A percentile compares a stretch with the other conserved stretches of the same genome.
Conservation (phyloP, 495 filamentous ascomycete genomes). For the Aspergillus kassunensis region DNA sequence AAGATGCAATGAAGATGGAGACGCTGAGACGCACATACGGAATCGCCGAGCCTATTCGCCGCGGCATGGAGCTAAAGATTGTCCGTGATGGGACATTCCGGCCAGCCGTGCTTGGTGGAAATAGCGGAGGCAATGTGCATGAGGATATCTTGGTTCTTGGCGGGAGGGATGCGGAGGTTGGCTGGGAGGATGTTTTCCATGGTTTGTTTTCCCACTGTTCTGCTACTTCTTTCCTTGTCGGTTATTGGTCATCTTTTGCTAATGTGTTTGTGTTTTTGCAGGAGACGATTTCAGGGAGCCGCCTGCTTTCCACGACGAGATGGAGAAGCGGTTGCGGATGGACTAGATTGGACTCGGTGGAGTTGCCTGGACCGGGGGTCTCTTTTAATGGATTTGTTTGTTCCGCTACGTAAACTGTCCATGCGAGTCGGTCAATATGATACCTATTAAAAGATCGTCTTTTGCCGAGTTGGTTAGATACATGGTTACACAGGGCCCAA, state of each 20-base stretch:
- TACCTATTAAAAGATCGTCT: not conserved
- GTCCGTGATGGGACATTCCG: constrained; percentile 56
- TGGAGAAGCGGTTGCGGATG: constrained; percentile 85
- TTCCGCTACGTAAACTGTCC: constrained; percentile 7
- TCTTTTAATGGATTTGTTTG: constrained; percentile 11
- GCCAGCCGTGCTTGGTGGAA: constrained; percentile 41
- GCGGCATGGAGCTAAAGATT: constrained; percentile 95
- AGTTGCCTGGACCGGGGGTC: not conserved
- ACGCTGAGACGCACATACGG: constrained; percentile 78
- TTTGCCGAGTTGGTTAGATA: too few relatives aligned
- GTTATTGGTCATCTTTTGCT: not conserved
- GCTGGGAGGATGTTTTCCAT: constrained; percentile 89
- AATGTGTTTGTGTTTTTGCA: constrained; percentile 20
- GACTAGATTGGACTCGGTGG: constrained; percentile 47
- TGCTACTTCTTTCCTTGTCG: constrained; percentile 6
- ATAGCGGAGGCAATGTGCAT: constrained; percentile 49
- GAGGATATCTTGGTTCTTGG: constrained; percentile 70
- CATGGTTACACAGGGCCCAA: too few relatives aligned
- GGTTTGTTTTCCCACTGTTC: constrained; percentile 29
- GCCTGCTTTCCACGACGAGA: constrained; percentile 80
- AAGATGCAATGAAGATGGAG: constrained; percentile 84
- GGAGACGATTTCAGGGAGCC: constrained; percentile 58
- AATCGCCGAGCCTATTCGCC: constrained; percentile 86
- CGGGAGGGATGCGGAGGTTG: constrained; percentile 69
- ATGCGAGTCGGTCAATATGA: not conserved